Percentiles rank a stretch among this genome's conserved stretches.
These are phyloP conservation scores for Hibiscus trionum DNA, from an alignment of 345 rosid species.

Conservation along the genomic window DNA sequence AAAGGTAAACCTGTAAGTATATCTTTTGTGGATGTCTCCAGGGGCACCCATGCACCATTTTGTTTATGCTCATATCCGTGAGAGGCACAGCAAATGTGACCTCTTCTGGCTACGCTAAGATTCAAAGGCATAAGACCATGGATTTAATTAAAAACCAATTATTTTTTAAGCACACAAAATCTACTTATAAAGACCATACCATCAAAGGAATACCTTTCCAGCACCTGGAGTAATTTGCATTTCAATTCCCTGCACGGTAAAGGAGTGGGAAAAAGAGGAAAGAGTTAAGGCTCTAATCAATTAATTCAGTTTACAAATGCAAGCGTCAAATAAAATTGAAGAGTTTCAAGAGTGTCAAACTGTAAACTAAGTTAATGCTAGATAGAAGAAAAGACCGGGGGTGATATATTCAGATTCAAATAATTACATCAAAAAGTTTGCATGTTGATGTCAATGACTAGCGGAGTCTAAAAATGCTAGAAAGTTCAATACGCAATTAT, in stretches of 20 bases:
- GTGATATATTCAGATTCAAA: not conserved
- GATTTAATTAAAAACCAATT: constrained; percentile 12
- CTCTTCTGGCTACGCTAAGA: constrained; percentile 85
- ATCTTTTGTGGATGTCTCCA: constrained; percentile 91
- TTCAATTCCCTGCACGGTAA: constrained; percentile 58
- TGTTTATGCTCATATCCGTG: constrained; percentile 69
- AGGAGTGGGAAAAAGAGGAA: not conserved
- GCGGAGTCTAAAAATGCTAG: not conserved
- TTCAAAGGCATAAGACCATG: constrained; percentile 46
- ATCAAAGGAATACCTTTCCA: constrained; percentile 67
- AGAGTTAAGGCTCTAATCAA: not conserved
- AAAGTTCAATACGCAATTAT: not conserved
- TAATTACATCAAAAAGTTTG: not conserved
- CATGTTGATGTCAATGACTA: not conserved
- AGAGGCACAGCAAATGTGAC: constrained; percentile 91
- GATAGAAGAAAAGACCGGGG: not conserved
- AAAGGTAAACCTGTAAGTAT: constrained; percentile 63
- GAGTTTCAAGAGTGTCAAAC: not conserved
- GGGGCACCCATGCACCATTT: constrained; percentile 72
- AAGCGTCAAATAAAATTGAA: not conserved
- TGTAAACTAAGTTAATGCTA: not conserved
- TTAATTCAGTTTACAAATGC: not conserved
- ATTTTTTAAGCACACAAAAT: not conserved
- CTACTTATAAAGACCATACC: constrained; percentile 7
- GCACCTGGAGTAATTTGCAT: constrained; percentile 67